Evolutionary conservation across 257 asterid genomes (phyloP).

Genomic region (Fraxinus excelsior): DNA sequence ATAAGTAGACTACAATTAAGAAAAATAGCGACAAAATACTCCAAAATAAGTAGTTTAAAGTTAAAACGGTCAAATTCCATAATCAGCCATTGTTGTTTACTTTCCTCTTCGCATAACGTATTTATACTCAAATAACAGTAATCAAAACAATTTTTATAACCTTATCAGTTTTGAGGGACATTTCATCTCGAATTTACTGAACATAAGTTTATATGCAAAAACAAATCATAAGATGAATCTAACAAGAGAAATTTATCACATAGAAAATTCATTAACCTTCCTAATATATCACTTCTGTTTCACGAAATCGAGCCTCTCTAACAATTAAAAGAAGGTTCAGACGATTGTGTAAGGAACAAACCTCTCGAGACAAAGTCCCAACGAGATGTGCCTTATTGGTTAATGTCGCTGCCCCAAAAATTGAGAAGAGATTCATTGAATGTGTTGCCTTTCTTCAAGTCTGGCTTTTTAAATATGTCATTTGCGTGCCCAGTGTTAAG

Average conservation of each 20-base stretch:
- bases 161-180: not conserved
- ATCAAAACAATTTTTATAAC: not conserved
- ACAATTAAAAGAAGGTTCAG: no score
- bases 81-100: not conserved
- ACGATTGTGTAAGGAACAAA: no score
- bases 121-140: not conserved
- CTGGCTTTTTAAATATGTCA: no score
- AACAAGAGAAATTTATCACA: not conserved
- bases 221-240: not conserved
- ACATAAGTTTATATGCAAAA: not conserved
- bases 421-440: no score
- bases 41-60: not conserved
- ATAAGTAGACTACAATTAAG: not conserved
- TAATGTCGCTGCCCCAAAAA: no score
- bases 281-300: not conserved
- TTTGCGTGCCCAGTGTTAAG: no score
- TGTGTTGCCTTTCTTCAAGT: no score
- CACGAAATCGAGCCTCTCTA: no score
- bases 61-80: not conserved
- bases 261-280: not conserved
- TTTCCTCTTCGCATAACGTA: not conserved
- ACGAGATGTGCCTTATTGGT: accelerated
- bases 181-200: no score
- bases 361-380: no score
- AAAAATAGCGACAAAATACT: not conserved